Evolutionary conservation across 1,284 basidiomycete species (phyloP).

Genomic region (Apiotrichum brassicae): DNA sequence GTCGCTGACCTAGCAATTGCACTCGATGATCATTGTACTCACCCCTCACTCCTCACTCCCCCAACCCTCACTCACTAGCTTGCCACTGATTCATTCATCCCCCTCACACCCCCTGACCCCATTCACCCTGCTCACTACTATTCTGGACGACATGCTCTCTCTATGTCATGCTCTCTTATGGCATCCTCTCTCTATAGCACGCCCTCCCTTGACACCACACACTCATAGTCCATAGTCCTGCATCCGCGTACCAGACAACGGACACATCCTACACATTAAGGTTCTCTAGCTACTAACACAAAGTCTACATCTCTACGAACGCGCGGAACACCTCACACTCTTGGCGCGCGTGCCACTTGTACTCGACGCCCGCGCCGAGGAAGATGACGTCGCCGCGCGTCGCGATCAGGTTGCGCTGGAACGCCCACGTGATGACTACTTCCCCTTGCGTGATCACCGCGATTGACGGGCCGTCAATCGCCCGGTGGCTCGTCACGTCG

Average conservation of each 20-base stretch:
- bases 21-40: no score
- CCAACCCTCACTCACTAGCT: no score
- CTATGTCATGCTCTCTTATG: no score
- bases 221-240: background rate
- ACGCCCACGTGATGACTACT: conserved; percentile 48
- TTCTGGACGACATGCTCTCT: no score
- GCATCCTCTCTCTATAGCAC: no score
- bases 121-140: no score
- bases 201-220: no score
- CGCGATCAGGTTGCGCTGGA: conserved; percentile 50
- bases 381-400: conserved; percentile 73
- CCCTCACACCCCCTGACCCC: no score
- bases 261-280: background rate
- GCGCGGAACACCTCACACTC: conserved; percentile 65
- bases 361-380: conserved; percentile 63
- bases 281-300: background rate
- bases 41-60: no score
- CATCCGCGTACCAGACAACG: no score
- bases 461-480: conserved; percentile 80
- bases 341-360: conserved; percentile 50
- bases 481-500: conserved; percentile 44
- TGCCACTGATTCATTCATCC: no score
- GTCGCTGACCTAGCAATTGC: no score
- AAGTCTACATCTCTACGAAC: conserved; percentile 57
- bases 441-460: conserved; percentile 67